Base-by-base conservation (phyloP, 2,329 filamentous ascomycete species). In the Teratosphaeria gauchensis region DNA sequence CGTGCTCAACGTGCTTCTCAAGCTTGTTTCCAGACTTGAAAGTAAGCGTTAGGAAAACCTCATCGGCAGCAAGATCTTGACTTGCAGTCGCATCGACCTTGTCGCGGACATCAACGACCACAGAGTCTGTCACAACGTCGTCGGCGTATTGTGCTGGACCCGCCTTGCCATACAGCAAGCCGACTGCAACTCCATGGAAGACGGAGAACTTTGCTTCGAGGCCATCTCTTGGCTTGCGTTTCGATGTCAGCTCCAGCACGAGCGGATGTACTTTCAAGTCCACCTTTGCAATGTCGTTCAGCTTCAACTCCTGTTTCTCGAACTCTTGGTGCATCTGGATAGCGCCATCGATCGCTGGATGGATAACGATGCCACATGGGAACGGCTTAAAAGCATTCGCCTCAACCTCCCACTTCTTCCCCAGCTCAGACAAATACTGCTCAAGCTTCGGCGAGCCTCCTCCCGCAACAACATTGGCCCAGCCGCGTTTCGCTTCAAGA, bases 351-450 rank as follows among this genome's bases (percentile, higher is more conserved):
- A 83, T 83, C 3, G 77, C 73, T 0, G 80, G 80, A 66, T 83
- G 81, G 61, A 82, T 79, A 0, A 83, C 79, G 60, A 83, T 82
- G 0, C 80, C 81, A 65, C 80, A 83, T 0, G 81, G 80, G 60
- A 79, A 83, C 0, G 80, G 81, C 65, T 83, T 83, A 70, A 82
- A 83, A 1, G 78, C 76, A 61, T 83, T 83, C 62, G 75, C 75
- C 63, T 76, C 71, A 8, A 79, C 77, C 70, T 83, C 79, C 80
- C 80, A 83, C n/a, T 62, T 65, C 38, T 63, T 58, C 1, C 71
- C 69, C 12, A 77, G 62, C 19, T 71, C 69, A 1, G 64, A 72
- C 38, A 78, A 65, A 59, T 75, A 71, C 42, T 69, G 71, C 6
- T 75, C 70, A 19, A 77, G 69, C 38, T 72, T 70, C 33, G 78